Base-by-base conservation (phyloP, 2,329 filamentous ascomycete species). In the Trichoderma sp. region DNA sequence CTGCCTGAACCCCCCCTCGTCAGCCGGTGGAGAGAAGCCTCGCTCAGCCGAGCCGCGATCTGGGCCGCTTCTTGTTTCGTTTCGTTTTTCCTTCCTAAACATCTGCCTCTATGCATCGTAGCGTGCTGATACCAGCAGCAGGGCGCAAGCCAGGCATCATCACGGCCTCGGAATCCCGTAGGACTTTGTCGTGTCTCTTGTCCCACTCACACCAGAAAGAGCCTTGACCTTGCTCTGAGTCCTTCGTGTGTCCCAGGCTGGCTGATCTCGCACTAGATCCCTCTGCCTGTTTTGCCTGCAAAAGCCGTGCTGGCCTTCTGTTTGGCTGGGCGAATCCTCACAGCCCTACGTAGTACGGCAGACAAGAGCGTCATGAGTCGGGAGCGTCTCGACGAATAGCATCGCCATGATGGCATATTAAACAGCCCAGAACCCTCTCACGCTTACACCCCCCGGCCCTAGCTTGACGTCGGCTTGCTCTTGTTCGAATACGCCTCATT, bases 171-270 rank as follows among this genome's bases (percentile, higher is more conserved):
- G 7, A 10, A 6, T 43, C 40, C 40, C 40, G 40, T 43, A 43
- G 40, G 40, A 43, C n/a, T 29, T 29, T 53, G 24, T 55, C 33
- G 49, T 64, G 61, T 53, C 62, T 49, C 2, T 31, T 43, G 62
- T 57, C 62, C 62, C 62, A 65, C 62, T 33, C 52, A 52, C 52
- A 64, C 61, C 61, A 31, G 40, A 24, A 31, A 29, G 31, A 24
- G 47, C 21, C 47, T 21, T 49, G 47, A n/a, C 21, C 47, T 21
- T 49, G 47, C 47, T 49, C 21, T 11, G 21, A 13, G 19, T 49
- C n/a, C 21, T 24, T 49, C n/a, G 47, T 55, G 27, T 55, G 27
- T 55, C 52, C 27, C 5, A 14, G 52, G 52, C 52, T 55, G 27
- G 52, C 24, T 27, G 24, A 27, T 55, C 27, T 55, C 16, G 24